Conservation (phyloP, 441 rosid genomes). For the Pelargonium cotyledonis region DNA sequence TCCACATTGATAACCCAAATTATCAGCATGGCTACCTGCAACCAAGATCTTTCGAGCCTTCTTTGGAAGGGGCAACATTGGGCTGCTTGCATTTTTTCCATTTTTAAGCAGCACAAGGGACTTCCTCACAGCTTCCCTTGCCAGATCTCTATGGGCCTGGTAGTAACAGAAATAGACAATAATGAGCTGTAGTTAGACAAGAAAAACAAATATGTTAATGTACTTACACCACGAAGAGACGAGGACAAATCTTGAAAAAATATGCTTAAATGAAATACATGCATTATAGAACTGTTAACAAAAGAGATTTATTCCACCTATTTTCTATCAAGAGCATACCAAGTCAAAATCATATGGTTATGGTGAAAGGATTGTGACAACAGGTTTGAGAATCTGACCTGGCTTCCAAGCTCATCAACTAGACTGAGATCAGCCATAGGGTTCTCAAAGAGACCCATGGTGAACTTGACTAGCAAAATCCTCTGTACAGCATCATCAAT, state of each 20-base stretch:
- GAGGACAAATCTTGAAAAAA: neutral
- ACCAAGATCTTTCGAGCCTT: slow-evolving; percentile 44
- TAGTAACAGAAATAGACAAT: neutral
- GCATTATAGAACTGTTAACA: no score
- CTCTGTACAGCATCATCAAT: slow-evolving; percentile 58
- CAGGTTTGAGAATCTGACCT: no score
- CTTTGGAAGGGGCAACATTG: slow-evolving; percentile 52
- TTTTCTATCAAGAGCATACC: no score
- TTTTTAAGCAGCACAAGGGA: slow-evolving; percentile 41
- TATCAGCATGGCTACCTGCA: slow-evolving; percentile 54
- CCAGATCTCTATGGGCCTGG: slow-evolving; percentile 59
- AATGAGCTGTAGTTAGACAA: no score
- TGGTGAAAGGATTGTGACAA: neutral
- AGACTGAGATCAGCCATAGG: slow-evolving; percentile 51
- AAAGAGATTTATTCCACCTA: no score
- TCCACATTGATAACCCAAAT: slow-evolving; percentile 62
- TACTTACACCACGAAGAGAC: no score
- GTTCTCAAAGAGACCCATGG: slow-evolving; percentile 55
- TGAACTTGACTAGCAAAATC: slow-evolving; percentile 53
- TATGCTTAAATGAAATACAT: no score
- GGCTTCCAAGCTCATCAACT: slow-evolving; percentile 43
- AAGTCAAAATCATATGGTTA: neutral
- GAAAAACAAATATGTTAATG: no score
- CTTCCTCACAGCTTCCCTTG: slow-evolving; percentile 27
- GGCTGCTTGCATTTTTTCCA: slow-evolving; percentile 31